A percentile compares a stretch with the other conserved stretches of the same genome.
Conservation (phyloP, 179 eudicot genomes). For the Drosera spatulata region DNA sequence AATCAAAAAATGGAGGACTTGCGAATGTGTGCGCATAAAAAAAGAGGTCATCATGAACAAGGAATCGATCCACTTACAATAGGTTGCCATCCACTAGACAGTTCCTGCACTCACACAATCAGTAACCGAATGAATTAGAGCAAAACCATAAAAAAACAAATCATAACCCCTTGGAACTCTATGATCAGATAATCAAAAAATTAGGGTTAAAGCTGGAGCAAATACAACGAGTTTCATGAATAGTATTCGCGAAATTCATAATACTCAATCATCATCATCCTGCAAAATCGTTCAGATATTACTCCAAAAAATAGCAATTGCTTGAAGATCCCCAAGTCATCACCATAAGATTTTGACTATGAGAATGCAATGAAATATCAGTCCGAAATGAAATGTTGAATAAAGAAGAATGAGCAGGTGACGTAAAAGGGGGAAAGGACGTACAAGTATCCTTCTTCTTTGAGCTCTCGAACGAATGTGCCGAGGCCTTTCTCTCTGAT, state of each 20-base stretch:
- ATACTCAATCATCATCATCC: no score
- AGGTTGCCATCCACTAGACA: constrained; percentile 78
- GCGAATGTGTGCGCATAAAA: neutral
- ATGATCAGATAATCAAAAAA: neutral
- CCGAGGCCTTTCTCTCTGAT: constrained; percentile 65
- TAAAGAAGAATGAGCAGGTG: neutral
- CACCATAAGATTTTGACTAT: no score
- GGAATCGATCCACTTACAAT: constrained; percentile 41
- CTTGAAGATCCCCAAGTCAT: no score
- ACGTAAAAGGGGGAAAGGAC: constrained; percentile 4
- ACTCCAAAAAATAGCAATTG: no score
- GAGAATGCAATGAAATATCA: neutral
- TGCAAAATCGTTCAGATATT: no score
- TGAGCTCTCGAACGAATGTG: constrained; percentile 53
- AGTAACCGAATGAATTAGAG: constrained; percentile 1
- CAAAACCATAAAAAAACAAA: neutral
- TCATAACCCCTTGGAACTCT: neutral
- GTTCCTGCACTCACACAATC: constrained; percentile 31
- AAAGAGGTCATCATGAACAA: neutral
- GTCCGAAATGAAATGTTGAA: neutral
- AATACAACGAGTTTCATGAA: no score
- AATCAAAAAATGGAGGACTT: constrained; percentile 1
- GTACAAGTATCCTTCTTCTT: constrained; percentile 66
- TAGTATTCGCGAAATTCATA: no score
- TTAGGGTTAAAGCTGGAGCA: no score